Base-by-base conservation (phyloP, 106 monocot genomes). In the Phalaenopsis aphrodite region DNA sequence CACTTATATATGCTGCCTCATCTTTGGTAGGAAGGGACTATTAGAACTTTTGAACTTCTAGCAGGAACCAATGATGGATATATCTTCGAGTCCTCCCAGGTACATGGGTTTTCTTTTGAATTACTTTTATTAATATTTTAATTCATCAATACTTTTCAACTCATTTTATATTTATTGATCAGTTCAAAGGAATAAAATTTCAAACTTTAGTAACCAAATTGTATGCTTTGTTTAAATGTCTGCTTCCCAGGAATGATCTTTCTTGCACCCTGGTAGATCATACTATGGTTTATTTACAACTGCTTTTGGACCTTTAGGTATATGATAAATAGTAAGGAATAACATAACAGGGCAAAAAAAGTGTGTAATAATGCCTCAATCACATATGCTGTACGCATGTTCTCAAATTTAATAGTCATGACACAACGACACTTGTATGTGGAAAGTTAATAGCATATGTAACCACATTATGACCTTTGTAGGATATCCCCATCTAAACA, bases 71-170 rank as follows among this genome's bases (percentile, higher is more conserved):
- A 90, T 43, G 94, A 94, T 85, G 98, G 94, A 80, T 78, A 37
- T 19, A 61, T 86, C 55, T 99, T 99, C 84, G 92, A 94, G 67
- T 84, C 79, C 77, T 95, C 91, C 58, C 94, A 94, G 98, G 98
- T 99, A 80, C 30, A 61, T 8, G 72, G 45, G 37, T 47, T 67
- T 77, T 42, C 42, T 41, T 10, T 23, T 49, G 30, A 69, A 37
- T 43, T 74, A 5, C 42, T 74, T 43, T 74, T 36, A 42, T 11
- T 69, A 39, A 38, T 69, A 5, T 36, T 69, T 69, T 39, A 3
- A 69, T 69, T 37, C 0, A 69, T 39, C 39, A 39, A 30, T 69
- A 69, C 69, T 39, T 15, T 14, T 69, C 10, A 38, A 69, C 4
- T 38, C 69, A 66, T 69, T 69, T 69, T 69, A 39, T 69, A 37